Base-by-base conservation (phyloP, 139 green algal genomes). In the Tetradesmus obliquus region DNA sequence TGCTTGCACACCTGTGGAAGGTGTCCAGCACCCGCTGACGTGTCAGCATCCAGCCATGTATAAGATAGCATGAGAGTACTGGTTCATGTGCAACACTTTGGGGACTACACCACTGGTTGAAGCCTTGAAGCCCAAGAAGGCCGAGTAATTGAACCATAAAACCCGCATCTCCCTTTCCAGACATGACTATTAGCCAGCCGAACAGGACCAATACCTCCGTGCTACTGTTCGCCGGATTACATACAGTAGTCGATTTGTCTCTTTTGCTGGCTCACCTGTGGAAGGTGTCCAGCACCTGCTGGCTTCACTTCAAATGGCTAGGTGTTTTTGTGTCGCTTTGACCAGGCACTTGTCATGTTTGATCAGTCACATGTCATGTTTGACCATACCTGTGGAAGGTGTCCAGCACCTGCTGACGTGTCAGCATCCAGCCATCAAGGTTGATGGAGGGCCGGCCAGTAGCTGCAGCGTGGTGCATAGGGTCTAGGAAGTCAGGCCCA, bases 391-490 rank as follows among this genome's bases (percentile, higher is more conserved):
- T 80, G 5, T 80, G 24, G 19, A 89, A 89, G 2, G 24, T 81
- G 32, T 79, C 84, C 62, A 89, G 62, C 84, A 89, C 84, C 51
- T 89, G 84, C 15, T 81, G 13, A 3, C 79, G 57, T 87, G 82
- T 83, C 19, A 98, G 86, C 94, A 99, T 97, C 96, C 96, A 99
- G 55, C 95, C 96, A 93, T 99, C 97, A 4, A 99, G 88, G 84
- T 98, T 99, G 54, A 97, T 91, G 5, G 92, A 97, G 74, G 96
- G 94, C 4, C 95, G 92, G 2, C 96, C 96, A 20, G 95, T 97
- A 15, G 96, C 97, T 32, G 88, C 91, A 88, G 96, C 88, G 62
- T 92, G 88, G 53, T 88, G 80, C 55, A 92, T 79, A 10, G 76
- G 76, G 80, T 92, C 88, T 13, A 92, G 58, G 53, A 92, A 92